Evolutionary conservation across 1,139 yeast genomes (phyloP), one percentile per base, ranked within the genome.

Genomic region (Protomyces inouyei): DNA sequence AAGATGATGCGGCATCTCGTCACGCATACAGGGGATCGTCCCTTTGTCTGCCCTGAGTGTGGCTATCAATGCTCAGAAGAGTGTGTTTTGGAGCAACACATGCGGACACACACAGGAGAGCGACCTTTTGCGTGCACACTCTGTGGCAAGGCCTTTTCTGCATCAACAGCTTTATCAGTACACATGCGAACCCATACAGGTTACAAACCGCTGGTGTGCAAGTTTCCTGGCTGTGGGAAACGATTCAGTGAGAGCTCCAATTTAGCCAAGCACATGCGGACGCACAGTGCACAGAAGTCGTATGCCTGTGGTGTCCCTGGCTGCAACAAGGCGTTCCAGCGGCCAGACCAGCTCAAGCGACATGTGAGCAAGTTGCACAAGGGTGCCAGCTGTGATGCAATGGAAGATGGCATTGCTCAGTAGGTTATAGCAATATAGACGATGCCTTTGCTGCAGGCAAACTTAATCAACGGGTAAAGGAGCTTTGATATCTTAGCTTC

Each of bases 121-220:
- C 87, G 88, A 73, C 97, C 97, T 3, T 91, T 82, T 73, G 83
- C 80, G 65, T 92, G 98, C 76, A 84, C 85, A 64, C 81, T 82
- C 0, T 92, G 98, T 76, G 85, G 85, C 35, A 88, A 90, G 74
- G 77, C 88, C 69, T 95, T 92, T 73, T 80, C 85, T 0, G 82
- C 84, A 0, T 77, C 82, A 36, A 79, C 84, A 5, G 83, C 85
- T 8, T 71, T 83, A 32, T 78, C 81, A 16, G 83, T 83, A 14
- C 98, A 93, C 76, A 72, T 83, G 72, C 79, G 98, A 63, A 85
- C 85, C 0, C 98, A 93, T 73, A 88, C 96, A 0, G 98, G 98
- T 3, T 97, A 87, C 68, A 89, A 88, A 74, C 98, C 98, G 1
- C 78, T 91, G 69, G 77, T 75, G 55, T 93, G 98, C 75, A 86